A percentile compares a stretch with the other conserved stretches of the same genome.
These are phyloP conservation scores for Dentipellis sp. DNA, from an alignment of 768 basidiomycete genomes.

Conservation along the genomic window DNA sequence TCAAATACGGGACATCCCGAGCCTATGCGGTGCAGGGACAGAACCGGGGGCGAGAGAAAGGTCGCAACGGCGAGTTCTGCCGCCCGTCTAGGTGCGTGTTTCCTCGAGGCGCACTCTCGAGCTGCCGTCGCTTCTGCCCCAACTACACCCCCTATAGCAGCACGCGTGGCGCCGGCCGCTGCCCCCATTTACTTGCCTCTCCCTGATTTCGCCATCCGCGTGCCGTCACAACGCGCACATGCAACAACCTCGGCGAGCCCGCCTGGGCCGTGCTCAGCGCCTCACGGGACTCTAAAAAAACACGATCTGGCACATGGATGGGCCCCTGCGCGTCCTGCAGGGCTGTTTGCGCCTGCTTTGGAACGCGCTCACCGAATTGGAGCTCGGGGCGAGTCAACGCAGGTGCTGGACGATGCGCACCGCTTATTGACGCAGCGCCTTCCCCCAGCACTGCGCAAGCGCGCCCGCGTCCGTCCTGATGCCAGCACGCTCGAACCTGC, in stretches of 20 bases:
- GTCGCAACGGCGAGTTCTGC: too few relatives aligned
- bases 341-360: conserved; percentile 52
- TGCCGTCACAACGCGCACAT: conserved; percentile 25
- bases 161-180: too few relatives aligned
- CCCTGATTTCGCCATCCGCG: too few relatives aligned
- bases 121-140: too few relatives aligned
- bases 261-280: conserved; percentile 47
- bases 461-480: conserved; percentile 51
- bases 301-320: conserved; percentile 62
- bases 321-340: conserved; percentile 51
- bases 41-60: too few relatives aligned
- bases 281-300: conserved; percentile 45
- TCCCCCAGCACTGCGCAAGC: conserved; percentile 44
- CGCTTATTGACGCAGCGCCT: background rate
- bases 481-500: conserved; percentile 53
- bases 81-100: too few relatives aligned
- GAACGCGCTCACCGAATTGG: conserved; percentile 51
- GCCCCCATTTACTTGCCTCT: too few relatives aligned
- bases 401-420: too few relatives aligned
- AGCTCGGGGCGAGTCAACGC: conserved; percentile 49
- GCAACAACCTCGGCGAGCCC: conserved; percentile 44
- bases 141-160: too few relatives aligned
- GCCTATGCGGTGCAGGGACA: too few relatives aligned
- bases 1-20: too few relatives aligned
- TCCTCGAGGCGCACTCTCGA: too few relatives aligned